These are phyloP conservation scores for Morella rubra DNA, from an alignment of 306 rosid species.

Conservation along the genomic window DNA sequence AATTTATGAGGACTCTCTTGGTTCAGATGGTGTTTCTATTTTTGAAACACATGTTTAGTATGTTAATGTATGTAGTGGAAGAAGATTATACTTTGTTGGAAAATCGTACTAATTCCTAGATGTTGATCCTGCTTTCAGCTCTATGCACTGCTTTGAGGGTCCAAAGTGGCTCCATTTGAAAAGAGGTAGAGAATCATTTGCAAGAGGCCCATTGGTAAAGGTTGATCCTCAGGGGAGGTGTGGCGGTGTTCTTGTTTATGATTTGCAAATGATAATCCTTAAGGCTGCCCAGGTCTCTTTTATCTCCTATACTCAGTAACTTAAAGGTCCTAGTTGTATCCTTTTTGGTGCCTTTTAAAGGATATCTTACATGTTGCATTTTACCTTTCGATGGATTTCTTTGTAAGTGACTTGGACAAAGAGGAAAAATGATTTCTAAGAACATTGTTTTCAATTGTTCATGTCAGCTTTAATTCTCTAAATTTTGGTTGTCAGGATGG, in stretches of 20 bases:
- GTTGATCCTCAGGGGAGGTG: slow-evolving; percentile 99
- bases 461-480: slow-evolving; percentile 15
- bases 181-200: slow-evolving; percentile 94
- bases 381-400: not conserved
- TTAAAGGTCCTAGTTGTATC: slow-evolving; percentile 15
- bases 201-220: slow-evolving; percentile 86
- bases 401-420: not conserved
- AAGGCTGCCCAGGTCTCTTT: slow-evolving; percentile 82
- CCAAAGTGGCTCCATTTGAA: slow-evolving; percentile 92
- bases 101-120: slow-evolving; percentile 28
- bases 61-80: not conserved
- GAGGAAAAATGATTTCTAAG: not conserved
- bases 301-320: slow-evolving; percentile 28
- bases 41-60: not conserved
- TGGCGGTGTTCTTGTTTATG: slow-evolving; percentile 81
- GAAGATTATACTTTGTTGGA: slow-evolving; percentile 18
- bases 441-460: not conserved
- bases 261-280: slow-evolving; percentile 90
- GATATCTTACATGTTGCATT: not conserved
- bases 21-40: slow-evolving; percentile 3
- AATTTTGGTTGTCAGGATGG: slow-evolving; percentile 60
- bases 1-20: not conserved
- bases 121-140: slow-evolving; percentile 52
- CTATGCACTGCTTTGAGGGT: slow-evolving; percentile 98
- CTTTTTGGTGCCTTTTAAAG: not conserved